phyloP scores from a whole-genome alignment of 371 early-diverging fungal genomes.

The Apophysomyces elegans region DNA sequence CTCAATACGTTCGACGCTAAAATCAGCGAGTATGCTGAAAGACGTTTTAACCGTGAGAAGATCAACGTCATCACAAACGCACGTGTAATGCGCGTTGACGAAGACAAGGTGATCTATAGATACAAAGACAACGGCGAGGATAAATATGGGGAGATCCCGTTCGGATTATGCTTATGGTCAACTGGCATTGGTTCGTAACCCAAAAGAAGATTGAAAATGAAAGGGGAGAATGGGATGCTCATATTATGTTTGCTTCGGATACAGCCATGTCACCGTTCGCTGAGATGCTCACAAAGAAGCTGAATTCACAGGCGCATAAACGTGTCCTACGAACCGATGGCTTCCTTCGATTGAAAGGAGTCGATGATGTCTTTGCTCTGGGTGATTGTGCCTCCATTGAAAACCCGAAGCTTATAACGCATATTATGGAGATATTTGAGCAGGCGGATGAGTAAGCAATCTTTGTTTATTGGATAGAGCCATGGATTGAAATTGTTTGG shows the following conservation, averaged over 20 bases:
- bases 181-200: constrained; percentile 71
- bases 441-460: constrained; percentile 52
- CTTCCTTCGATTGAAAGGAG: constrained; percentile 69
- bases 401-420: constrained; percentile 65
- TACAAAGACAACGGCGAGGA: constrained; percentile 24
- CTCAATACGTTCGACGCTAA: constrained; percentile 80
- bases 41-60: constrained; percentile 72
- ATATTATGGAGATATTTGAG: constrained; percentile 57
- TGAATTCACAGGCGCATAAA: constrained; percentile 59
- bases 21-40: constrained; percentile 71
- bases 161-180: constrained; percentile 84
- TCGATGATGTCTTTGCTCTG: constrained; percentile 74
- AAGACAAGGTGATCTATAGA: constrained; percentile 36
- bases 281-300: constrained; percentile 48
- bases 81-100: constrained; percentile 65
- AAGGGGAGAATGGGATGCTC: constrained; percentile 13
- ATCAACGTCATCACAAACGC: constrained; percentile 78
- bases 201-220: not conserved
- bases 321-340: constrained; percentile 77
- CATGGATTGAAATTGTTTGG: not conserved
- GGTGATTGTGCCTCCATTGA: constrained; percentile 89
- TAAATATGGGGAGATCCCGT: constrained; percentile 50
- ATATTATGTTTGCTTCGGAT: not conserved
- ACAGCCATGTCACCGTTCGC: constrained; percentile 73
- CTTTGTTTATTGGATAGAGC: too few species aligned